These are phyloP conservation scores for Tulasnella sp. DNA, from an alignment of 768 basidiomycete genomes.

Conservation along the genomic window DNA sequence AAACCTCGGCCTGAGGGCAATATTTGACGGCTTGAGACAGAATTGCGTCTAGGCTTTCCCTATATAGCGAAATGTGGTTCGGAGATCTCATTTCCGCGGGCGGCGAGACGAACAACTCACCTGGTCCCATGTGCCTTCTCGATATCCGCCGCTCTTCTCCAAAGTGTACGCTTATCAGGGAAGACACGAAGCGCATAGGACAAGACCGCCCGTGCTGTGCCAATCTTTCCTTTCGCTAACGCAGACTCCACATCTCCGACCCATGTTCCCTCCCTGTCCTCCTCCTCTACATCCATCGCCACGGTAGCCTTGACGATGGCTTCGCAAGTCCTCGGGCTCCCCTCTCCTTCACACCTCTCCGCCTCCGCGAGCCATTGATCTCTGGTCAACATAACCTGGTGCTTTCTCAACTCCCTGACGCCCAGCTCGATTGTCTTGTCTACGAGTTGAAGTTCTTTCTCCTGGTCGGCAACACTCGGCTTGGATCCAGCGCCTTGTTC, in stretches of 20 bases:
- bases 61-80: slow-evolving; percentile 27
- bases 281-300: slow-evolving; percentile 89
- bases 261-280: slow-evolving; percentile 86
- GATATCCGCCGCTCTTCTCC: slow-evolving; percentile 85
- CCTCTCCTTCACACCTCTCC: slow-evolving; percentile 79
- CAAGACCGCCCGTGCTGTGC: slow-evolving; percentile 77
- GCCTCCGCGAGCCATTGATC: slow-evolving; percentile 98
- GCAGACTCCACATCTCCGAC: slow-evolving; percentile 81
- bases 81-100: slow-evolving; percentile 3
- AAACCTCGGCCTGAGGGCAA: slow-evolving; percentile 89
- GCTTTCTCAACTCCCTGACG: slow-evolving; percentile 63
- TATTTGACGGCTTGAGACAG: slow-evolving; percentile 75
- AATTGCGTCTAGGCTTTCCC: slow-evolving; percentile 72
- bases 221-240: slow-evolving; percentile 59
- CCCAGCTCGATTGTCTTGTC: slow-evolving; percentile 85
- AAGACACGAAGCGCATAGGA: slow-evolving; percentile 88
- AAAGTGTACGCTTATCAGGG: slow-evolving; percentile 74
- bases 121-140: slow-evolving; percentile 84
- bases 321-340: slow-evolving; percentile 76
- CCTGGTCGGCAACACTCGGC: slow-evolving; percentile 34
- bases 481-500: slow-evolving; percentile 51
- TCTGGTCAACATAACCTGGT: slow-evolving; percentile 75
- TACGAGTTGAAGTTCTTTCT: slow-evolving; percentile 59
- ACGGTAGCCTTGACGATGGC: slow-evolving; percentile 93
- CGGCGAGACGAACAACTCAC: slow-evolving; percentile 31